Conservation (phyloP, 164 flowering plant genomes). For the Cinnamomum micranthum region DNA sequence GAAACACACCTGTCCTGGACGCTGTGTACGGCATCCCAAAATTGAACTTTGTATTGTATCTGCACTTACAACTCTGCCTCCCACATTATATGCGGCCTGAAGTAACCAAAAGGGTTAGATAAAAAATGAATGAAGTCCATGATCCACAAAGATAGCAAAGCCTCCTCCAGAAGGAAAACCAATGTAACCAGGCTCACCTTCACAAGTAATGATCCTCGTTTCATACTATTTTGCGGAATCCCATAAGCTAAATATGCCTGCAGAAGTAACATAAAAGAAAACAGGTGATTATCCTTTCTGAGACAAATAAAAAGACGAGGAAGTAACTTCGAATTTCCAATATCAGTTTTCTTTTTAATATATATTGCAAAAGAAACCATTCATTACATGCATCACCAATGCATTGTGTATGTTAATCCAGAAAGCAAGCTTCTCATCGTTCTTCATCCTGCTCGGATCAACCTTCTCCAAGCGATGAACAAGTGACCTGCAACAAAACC, state of each 20-base stretch:
- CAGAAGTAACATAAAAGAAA: conserved; percentile 2
- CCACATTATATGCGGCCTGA: conserved; percentile 93
- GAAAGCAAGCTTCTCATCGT: conserved; percentile 91
- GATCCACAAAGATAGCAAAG: neutral
- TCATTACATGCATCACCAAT: conserved; percentile 92
- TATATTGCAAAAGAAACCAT: neutral
- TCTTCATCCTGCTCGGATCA: conserved; percentile 68
- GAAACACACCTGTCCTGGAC: conserved; percentile 77
- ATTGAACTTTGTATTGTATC: conserved; percentile 80
- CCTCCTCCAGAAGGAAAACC: neutral
- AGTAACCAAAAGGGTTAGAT: conserved; percentile 8
- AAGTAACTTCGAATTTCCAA: neutral
- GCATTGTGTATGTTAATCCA: conserved; percentile 97
- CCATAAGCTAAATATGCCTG: conserved; percentile 94
- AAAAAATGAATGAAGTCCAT: conserved; percentile 9
- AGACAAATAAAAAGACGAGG: neutral
- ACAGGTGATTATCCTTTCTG: neutral
- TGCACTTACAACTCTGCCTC: conserved; percentile 82
- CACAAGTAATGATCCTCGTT: conserved; percentile 60
- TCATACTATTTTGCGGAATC: conserved; percentile 76
- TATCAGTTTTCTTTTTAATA: neutral
- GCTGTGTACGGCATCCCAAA: conserved; percentile 79
- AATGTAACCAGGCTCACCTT: conserved; percentile 47
- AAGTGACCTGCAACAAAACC: conserved; percentile 50
- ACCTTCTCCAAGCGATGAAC: conserved; percentile 67